Evolutionary conservation across 441 rosid genomes (phyloP).

Genomic region (Brassica balearica): DNA sequence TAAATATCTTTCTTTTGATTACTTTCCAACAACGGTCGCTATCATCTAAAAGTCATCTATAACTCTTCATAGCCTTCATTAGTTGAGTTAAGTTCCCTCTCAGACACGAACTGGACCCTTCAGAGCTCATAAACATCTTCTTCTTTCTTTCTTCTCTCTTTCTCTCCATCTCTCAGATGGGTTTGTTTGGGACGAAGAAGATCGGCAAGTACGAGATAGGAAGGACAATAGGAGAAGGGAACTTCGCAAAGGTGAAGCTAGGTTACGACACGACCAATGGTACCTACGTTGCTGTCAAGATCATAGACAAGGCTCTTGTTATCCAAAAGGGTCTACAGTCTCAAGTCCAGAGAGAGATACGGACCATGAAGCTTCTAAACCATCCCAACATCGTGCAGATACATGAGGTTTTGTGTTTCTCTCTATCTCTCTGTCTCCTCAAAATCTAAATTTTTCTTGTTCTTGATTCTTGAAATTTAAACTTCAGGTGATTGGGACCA

Average conservation of each 20-base stretch:
- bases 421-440: not conserved
- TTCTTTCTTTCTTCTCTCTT: conserved; percentile 1
- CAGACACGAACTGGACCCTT: conserved; percentile 11
- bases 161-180: conserved; percentile 31
- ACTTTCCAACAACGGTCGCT: conserved; percentile 2
- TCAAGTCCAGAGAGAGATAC: conserved; percentile 89
- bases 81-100: not conserved
- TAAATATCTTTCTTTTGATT: conserved; percentile 8
- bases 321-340: conserved; percentile 68
- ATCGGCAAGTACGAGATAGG: conserved; percentile 79
- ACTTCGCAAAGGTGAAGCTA: conserved; percentile 91
- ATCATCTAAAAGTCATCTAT: conserved; percentile 1
- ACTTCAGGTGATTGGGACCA: conserved; percentile 80
- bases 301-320: conserved; percentile 77
- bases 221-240: conserved; percentile 85
- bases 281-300: conserved; percentile 73
- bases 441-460: not conserved
- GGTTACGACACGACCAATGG: conserved; percentile 68
- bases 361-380: conserved; percentile 86
- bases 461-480: conserved; percentile 15
- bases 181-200: conserved; percentile 49
- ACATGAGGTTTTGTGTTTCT: conserved; percentile 63
- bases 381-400: conserved; percentile 85
- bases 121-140: not conserved
- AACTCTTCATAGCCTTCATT: conserved; percentile 7